A percentile compares a stretch with the other conserved stretches of the same genome.
phyloP scores from a whole-genome alignment of 306 rosid genomes.

The Inga leiocalycina region DNA sequence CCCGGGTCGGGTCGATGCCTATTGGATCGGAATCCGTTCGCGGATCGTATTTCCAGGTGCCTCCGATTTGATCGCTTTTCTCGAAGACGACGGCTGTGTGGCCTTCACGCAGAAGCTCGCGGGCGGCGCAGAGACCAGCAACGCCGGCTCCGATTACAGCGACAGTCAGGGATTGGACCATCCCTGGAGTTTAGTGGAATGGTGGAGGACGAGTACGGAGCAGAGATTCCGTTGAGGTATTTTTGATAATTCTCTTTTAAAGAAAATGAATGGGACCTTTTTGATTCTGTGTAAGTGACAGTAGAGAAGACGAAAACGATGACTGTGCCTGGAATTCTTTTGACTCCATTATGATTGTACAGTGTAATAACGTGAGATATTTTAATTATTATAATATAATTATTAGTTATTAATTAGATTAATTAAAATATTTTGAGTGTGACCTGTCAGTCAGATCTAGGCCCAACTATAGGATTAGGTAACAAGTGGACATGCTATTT shows the following conservation, averaged over 20 bases:
- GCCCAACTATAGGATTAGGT: too few relatives aligned
- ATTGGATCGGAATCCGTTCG: slow-evolving; percentile 40
- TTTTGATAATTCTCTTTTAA: background rate
- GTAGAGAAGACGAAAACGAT: background rate
- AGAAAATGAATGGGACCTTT: background rate
- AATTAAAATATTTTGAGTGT: too few relatives aligned
- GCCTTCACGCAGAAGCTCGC: slow-evolving; percentile 32
- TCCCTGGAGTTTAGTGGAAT: background rate
- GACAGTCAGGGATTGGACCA: slow-evolving; percentile 20
- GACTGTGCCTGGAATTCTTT: background rate
- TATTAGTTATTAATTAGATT: too few relatives aligned
- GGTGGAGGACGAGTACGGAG: background rate
- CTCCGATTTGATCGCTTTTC: slow-evolving; percentile 33
- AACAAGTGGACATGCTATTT: too few relatives aligned
- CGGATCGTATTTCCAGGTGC: slow-evolving; percentile 41
- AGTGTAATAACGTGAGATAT: too few relatives aligned
- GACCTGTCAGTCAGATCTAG: too few relatives aligned
- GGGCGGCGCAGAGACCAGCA: slow-evolving; percentile 36
- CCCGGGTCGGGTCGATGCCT: slow-evolving; percentile 33
- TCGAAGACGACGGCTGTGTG: slow-evolving; percentile 41
- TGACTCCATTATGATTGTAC: background rate
- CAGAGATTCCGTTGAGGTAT: background rate
- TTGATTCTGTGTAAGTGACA: background rate
- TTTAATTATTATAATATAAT: too few relatives aligned
- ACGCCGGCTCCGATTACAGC: slow-evolving; percentile 46